phyloP scores from a whole-genome alignment of 192 early-diverging fungal species.

The Podila clonocystis region DNA sequence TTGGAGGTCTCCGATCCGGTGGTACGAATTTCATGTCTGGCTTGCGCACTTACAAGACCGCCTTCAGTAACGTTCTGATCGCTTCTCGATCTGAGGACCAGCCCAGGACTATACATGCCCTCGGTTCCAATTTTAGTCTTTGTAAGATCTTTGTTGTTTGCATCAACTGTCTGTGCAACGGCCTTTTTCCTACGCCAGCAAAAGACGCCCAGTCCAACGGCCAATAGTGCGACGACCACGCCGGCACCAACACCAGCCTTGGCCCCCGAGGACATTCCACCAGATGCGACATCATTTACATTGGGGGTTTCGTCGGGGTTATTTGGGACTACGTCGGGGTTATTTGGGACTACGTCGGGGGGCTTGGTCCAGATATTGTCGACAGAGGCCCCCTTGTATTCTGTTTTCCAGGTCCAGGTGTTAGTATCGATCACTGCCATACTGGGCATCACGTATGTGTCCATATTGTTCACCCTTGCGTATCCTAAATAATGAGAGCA shows the following conservation, averaged over 20 bases:
- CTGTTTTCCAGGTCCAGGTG: slow-evolving; percentile 28
- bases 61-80: too few relatives aligned
- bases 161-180: too few relatives aligned
- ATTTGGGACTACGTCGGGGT: neutral
- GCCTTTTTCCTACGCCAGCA: neutral
- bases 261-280: slow-evolving; percentile 30
- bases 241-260: slow-evolving; percentile 37
- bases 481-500: slow-evolving; percentile 11
- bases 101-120: too few relatives aligned
- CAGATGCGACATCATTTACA: too few relatives aligned
- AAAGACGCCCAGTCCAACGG: slow-evolving; percentile 17
- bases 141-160: neutral
- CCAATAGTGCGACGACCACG: slow-evolving; percentile 13
- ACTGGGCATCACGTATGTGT: slow-evolving; percentile 6
- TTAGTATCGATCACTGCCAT: slow-evolving; percentile 36
- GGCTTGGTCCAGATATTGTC: slow-evolving; percentile 19
- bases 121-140: neutral
- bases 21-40: neutral
- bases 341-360: neutral
- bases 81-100: too few relatives aligned
- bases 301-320: too few relatives aligned
- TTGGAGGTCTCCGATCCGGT: neutral
- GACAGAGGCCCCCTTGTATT: slow-evolving; percentile 21
- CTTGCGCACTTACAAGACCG: neutral
- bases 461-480: neutral